phyloP scores from a whole-genome alignment of 2,329 filamentous ascomycete species.

The Curvularia hawaiiensis region DNA sequence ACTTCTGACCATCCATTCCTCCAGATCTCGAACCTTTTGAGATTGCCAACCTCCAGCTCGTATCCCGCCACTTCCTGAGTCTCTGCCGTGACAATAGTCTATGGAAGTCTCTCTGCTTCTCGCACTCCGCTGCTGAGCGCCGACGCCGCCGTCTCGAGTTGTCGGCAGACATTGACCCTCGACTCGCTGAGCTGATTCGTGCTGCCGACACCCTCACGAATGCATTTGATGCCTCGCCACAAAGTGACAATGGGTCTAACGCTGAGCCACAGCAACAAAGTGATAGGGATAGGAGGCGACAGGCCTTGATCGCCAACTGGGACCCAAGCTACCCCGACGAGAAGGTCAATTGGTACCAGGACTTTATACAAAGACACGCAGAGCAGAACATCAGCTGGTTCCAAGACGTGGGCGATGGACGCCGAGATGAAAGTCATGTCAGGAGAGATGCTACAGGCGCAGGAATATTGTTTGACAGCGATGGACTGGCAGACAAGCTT shows the following conservation, averaged over 20 bases:
- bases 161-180: slow-evolving; percentile 45
- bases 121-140: slow-evolving; percentile 69
- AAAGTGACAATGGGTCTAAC: slow-evolving; percentile 35
- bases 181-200: slow-evolving; percentile 51
- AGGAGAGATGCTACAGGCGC: slow-evolving; percentile 73
- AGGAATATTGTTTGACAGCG: slow-evolving; percentile 64
- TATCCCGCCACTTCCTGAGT: slow-evolving; percentile 68
- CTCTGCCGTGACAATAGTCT: slow-evolving; percentile 75
- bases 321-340: slow-evolving; percentile 77
- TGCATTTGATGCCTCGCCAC: slow-evolving; percentile 29
- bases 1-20: slow-evolving; percentile 15
- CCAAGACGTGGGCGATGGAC: slow-evolving; percentile 59
- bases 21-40: slow-evolving; percentile 68
- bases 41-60: slow-evolving; percentile 70
- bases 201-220: slow-evolving; percentile 45
- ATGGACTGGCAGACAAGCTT: slow-evolving; percentile 62
- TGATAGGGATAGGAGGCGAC: slow-evolving; percentile 49
- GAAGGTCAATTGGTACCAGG: slow-evolving; percentile 80
- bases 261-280: slow-evolving; percentile 38
- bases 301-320: slow-evolving; percentile 76
- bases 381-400: slow-evolving; percentile 79
- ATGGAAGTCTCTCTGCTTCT: slow-evolving; percentile 79
- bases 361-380: slow-evolving; percentile 83
- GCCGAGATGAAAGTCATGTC: slow-evolving; percentile 46
- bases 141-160: slow-evolving; percentile 55